Conservation (phyloP, 1,284 basidiomycete genomes). For the Rhodotorula glutinis region DNA sequence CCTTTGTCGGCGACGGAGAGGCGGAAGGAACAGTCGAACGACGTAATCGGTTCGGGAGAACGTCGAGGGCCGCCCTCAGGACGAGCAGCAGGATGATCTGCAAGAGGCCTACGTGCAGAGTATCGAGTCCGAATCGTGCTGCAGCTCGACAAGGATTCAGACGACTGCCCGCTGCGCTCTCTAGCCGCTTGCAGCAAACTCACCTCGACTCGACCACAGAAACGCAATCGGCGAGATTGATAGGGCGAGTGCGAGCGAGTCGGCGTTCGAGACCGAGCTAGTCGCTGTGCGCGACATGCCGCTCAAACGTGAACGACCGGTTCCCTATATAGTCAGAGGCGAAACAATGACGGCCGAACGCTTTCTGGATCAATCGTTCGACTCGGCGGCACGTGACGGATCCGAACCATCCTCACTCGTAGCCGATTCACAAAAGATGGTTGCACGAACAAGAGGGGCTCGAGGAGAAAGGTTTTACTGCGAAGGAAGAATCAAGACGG, state of each 20-base stretch:
- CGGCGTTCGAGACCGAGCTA: not conserved
- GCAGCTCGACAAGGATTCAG: not conserved
- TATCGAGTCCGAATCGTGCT: conserved; percentile 35
- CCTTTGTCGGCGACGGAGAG: not conserved
- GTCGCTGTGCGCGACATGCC: too few relatives aligned
- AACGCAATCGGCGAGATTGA: not conserved
- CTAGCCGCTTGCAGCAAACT: not conserved
- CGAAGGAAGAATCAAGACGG: too few relatives aligned
- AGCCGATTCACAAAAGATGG: too few relatives aligned
- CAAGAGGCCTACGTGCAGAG: conserved; percentile 33
- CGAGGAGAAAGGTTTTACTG: too few relatives aligned
- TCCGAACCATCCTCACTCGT: too few relatives aligned
- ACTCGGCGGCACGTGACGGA: too few relatives aligned
- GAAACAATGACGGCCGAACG: too few relatives aligned
- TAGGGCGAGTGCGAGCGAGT: not conserved
- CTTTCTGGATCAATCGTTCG: too few relatives aligned
- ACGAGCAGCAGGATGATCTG: conserved; percentile 36
- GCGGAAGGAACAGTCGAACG: not conserved
- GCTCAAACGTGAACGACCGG: too few relatives aligned
- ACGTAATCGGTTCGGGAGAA: conserved; percentile 1
- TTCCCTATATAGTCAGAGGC: too few relatives aligned
- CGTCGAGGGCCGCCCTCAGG: conserved; percentile 18
- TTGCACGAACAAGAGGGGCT: too few relatives aligned
- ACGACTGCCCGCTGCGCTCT: not conserved
- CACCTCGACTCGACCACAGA: not conserved